Evolutionary conservation across 495 filamentous ascomycete genomes (phyloP), one percentile per base, ranked within the genome.

Genomic region (Xylaria curta): DNA sequence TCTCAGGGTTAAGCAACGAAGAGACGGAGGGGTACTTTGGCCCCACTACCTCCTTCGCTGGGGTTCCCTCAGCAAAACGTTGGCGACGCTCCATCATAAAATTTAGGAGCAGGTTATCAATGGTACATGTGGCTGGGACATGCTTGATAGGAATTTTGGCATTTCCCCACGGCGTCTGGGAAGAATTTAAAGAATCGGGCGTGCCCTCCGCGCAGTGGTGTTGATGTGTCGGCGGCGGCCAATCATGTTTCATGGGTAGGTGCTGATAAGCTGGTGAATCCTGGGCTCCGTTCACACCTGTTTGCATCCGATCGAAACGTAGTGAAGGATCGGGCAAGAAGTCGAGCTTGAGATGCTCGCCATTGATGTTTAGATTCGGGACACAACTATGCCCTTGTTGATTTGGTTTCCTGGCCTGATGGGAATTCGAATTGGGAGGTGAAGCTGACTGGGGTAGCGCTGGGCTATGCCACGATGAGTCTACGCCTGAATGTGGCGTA

Each of bases 1-100:
- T 82, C 61, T 90, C 83, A 0, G 92, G 91, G 76, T 93, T 90
- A 21, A 94, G 85, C 10, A 95, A 84, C 2, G 91, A 90, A 1
- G 91, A 90, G 64, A 95, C 88, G 69, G 89, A 92, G 8, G 93
- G 93, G 76, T 95, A 94, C 8, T 85, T 81, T 8, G 92, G 93
- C 4, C 92, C 93, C 24, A 91, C 82, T 19, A 95, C 83, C 62
- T 90, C 88, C 65, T 88, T 82, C 21, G 83, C 76, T 0, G 88
- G 80, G 4, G 87, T 84, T 26, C 92, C 91, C 68, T 90, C 85
- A 0, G 88, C 85, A 1, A 89, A 86, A 66, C 89, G 89, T 56
- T 86, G 85, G 31, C 90, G 91, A 40, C 89, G 84, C 63, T 90
- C 87, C n/a, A 86, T 81, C 19, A 95, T 85, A 76, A 95, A 95